Base-by-base conservation (phyloP, 176 grass and related monocot genomes). In the Hyparrhenia diplandra region DNA sequence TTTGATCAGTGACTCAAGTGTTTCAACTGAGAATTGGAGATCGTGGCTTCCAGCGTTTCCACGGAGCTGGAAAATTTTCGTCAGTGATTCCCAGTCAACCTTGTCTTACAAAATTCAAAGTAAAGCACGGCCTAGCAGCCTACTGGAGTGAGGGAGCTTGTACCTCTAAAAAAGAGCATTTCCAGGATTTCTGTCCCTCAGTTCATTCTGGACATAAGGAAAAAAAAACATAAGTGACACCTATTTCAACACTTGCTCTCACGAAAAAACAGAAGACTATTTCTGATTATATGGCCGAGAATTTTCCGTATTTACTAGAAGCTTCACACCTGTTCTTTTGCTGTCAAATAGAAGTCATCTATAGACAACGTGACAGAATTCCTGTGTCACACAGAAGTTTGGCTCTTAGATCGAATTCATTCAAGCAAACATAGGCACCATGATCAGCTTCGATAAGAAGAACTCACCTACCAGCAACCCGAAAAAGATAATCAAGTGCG, bases 31-130 rank as follows among this genome's bases (percentile, higher is more conserved):
- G 76, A 99, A 91, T 49, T 89, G 92, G 55, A 99, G 90, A 86
- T 99, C 96, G 28, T 99, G 96, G 82, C 92, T 99, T 85, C 96
- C 92, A 8, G 96, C 96, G 86, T 99, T 99, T 69, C 96, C 96
- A 59, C 96, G 96, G 76, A 95, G 59, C 96, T 95, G 85, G 63
- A 88, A 74, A 88, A 62, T 66, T 71, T 87, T 69, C 21, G 24
- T 73, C 67, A 73, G 79, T 43, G 32, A 91, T 47, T 85, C 72
- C 69, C 47, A 84, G 43, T 82, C 82, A 24, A 71, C 49, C 47
- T 71, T 64, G 27, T 37, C 24, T 54, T 75, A 84, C 25, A 93
- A 35, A 66, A 57, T 21, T 80, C 36, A 81, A 72, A 66, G 25
- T 39, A 80, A 66, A 87, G 74, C 11, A 60, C 5, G 30, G n/a